A percentile compares a stretch with the other conserved stretches of the same genome.
phyloP scores from a whole-genome alignment of 306 rosid species.

The Phaseolus lunatus region DNA sequence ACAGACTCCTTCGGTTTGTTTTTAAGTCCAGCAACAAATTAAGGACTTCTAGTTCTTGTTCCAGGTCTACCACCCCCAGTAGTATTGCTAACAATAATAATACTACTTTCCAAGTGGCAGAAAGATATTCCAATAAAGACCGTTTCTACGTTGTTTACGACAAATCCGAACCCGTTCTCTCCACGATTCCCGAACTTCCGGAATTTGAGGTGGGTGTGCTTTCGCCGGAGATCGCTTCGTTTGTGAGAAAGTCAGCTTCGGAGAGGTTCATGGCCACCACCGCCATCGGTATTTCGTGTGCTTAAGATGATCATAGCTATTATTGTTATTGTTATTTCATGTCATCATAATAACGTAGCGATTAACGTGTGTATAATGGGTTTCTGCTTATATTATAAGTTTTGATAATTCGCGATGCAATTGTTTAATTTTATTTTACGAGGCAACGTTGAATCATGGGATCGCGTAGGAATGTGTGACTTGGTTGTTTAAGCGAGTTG shows the following conservation, averaged over 20 bases:
- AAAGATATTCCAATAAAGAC: constrained; percentile 49
- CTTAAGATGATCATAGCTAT: constrained; percentile 23
- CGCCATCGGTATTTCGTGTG: constrained; percentile 67
- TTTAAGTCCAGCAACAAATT: constrained; percentile 54
- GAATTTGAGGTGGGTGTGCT: constrained; percentile 61
- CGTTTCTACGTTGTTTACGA: constrained; percentile 68
- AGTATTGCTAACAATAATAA: background rate
- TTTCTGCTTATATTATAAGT: constrained; percentile 13
- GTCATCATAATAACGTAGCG: background rate
- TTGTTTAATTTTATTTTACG: constrained; percentile 11
- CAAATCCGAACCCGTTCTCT: constrained; percentile 60
- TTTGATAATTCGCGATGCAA: constrained; percentile 35
- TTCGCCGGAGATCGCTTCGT: constrained; percentile 78
- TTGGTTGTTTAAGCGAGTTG: constrained; percentile 3
- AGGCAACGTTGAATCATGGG: constrained; percentile 6
- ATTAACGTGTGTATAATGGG: background rate
- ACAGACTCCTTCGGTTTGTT: constrained; percentile 70
- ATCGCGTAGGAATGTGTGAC: background rate
- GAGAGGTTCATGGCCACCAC: constrained; percentile 59
- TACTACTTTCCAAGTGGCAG: constrained; percentile 30
- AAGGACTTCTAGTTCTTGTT: background rate
- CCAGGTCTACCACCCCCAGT: background rate
- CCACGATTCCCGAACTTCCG: constrained; percentile 79
- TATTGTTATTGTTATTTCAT: background rate
- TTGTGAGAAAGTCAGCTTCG: constrained; percentile 64